phyloP scores from a whole-genome alignment of 169 alveolate genomes.

The Eimeria sp. region DNA sequence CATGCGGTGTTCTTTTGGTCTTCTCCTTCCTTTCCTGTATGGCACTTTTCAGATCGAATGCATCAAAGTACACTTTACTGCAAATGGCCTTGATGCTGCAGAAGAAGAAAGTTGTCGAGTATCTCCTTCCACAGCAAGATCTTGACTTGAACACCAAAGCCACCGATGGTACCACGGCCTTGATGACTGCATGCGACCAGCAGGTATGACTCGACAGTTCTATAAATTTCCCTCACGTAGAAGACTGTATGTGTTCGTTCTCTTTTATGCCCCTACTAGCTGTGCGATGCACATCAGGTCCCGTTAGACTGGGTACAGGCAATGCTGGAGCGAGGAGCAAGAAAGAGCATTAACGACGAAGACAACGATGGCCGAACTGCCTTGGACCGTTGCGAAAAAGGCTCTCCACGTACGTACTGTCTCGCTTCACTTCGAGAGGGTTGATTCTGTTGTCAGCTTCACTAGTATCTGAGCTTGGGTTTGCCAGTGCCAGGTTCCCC shows the following conservation, averaged over 20 bases:
- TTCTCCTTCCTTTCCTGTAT: background rate
- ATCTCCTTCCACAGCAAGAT: slow-evolving; percentile 77
- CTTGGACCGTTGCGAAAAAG: slow-evolving; percentile 79
- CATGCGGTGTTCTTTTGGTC: background rate
- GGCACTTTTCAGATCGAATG: slow-evolving; percentile 65
- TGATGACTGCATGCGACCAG: slow-evolving; percentile 74
- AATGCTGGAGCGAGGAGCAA: slow-evolving; percentile 80
- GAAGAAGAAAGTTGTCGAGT: slow-evolving; percentile 76
- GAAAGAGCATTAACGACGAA: slow-evolving; percentile 63
- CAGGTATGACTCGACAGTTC: slow-evolving; percentile 11
- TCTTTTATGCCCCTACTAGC: background rate
- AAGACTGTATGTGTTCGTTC: background rate
- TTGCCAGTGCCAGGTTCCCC: background rate
- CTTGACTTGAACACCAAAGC: slow-evolving; percentile 78
- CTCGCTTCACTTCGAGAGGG: background rate
- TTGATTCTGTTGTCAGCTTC: background rate
- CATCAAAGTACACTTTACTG: slow-evolving; percentile 75
- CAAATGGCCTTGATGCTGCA: slow-evolving; percentile 81
- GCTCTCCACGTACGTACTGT: slow-evolving; percentile 2
- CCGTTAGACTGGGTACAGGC: slow-evolving; percentile 80
- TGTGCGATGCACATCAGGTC: slow-evolving; percentile 33
- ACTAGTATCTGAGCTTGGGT: background rate
- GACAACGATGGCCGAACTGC: slow-evolving; percentile 80
- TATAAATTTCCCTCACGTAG: background rate
- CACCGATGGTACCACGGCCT: slow-evolving; percentile 80